Base-by-base conservation (phyloP, 495 filamentous ascomycete species). In the Schizothecium vesticola region DNA sequence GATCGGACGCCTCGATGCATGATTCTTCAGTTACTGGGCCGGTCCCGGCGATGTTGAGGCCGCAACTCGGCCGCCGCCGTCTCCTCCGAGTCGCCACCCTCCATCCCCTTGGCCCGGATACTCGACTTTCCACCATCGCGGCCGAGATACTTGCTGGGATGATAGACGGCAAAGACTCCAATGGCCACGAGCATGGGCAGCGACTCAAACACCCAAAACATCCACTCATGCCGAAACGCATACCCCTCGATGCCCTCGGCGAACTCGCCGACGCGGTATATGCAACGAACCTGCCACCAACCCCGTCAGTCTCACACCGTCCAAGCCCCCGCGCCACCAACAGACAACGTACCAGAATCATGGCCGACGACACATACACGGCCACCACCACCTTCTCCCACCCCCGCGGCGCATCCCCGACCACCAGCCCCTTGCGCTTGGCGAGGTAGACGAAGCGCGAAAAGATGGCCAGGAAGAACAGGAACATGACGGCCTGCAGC, bases 251-350 rank as follows among this genome's bases (percentile, higher is more conserved):
- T 74, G 0, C 90, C 88, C 73, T 86, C 77, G 0, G 83, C 24
- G 67, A 88, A 92, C 76, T 91, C 90, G 10, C 87, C 79, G 6
- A 88, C 78, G n/a, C 89, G 83, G 70, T 89, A 85, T 24, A 90
- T 72, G 13, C 81, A 87, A 13, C 90, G 84, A 1, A 75, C 61
- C 73, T 74, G 19, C 19, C 43, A 51, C 55, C 12, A 23, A 19
- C 6, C 31, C 33, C 56, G 4, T 63, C 61, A 57, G 43, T 22
- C 19, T 13, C 31, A 31, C 0, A 1, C 24, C 11, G 3, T 8
- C 22, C n/a, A 25, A 33, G 13, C 33, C 16, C 33, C 33, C 13
- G 12, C 33, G 58, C 4, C 22, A 21, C 7, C 16, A n/a, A 33
- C 16, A 2, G 28, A 23, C 25, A 29, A 71, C 72, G 5, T 65